phyloP scores from a whole-genome alignment of 257 asterid genomes.

The Perilla frutescens region DNA sequence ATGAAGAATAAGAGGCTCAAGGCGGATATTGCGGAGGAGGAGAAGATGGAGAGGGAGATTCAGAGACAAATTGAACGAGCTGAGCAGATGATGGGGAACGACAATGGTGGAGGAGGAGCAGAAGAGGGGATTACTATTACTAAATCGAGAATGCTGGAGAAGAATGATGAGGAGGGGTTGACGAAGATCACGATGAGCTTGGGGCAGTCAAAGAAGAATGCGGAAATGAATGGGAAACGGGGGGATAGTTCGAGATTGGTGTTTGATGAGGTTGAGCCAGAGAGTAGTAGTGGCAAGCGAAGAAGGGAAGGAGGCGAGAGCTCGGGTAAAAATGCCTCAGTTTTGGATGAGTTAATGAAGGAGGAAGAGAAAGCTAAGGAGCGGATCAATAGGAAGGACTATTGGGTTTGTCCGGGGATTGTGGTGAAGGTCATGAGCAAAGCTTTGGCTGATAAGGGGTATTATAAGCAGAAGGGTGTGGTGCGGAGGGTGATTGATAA shows the following conservation, averaged over 20 bases:
- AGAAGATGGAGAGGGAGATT: slow-evolving; percentile 85
- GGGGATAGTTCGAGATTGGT: slow-evolving; percentile 56
- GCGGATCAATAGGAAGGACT: slow-evolving; percentile 82
- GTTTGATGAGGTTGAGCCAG: slow-evolving; percentile 64
- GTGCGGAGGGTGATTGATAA: slow-evolving; percentile 78
- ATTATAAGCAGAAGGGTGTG: slow-evolving; percentile 89
- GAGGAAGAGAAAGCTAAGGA: slow-evolving; percentile 89
- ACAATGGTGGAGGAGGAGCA: slow-evolving; percentile 33
- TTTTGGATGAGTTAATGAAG: slow-evolving; percentile 80
- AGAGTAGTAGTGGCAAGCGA: slow-evolving; percentile 49
- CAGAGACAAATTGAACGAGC: slow-evolving; percentile 91
- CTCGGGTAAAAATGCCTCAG: slow-evolving; percentile 10
- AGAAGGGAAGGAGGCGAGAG: slow-evolving; percentile 41
- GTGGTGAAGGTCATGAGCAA: slow-evolving; percentile 90
- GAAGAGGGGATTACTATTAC: slow-evolving; percentile 19
- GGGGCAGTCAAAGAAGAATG: slow-evolving; percentile 51
- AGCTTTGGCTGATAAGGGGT: slow-evolving; percentile 80
- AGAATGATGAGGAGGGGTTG: slow-evolving; percentile 62
- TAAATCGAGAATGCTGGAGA: slow-evolving; percentile 52
- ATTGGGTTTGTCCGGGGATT: slow-evolving; percentile 90
- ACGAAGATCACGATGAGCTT: slow-evolving; percentile 66
- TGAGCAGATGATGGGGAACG: slow-evolving; percentile 52
- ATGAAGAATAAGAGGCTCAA: slow-evolving; percentile 85
- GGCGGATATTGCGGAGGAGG: slow-evolving; percentile 87
- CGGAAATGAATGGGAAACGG: slow-evolving; percentile 44